Evolutionary conservation across 495 filamentous ascomycete species (phyloP).

Genomic region (Cercophora newfieldiana): DNA sequence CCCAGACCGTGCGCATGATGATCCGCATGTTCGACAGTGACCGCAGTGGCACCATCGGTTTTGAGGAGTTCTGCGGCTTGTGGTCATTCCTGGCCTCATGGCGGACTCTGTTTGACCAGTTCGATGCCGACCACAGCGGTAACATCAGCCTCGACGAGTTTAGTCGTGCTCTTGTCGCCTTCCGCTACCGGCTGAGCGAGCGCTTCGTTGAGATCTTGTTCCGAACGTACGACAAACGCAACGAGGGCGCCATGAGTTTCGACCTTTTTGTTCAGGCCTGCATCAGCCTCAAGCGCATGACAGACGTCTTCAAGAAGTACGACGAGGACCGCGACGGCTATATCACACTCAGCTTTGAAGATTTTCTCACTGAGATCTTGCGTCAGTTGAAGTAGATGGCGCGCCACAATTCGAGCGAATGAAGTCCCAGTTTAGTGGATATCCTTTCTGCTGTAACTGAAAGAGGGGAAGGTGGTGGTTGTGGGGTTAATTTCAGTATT

Average conservation of each 20-base stretch:
- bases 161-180: slow-evolving; percentile 85
- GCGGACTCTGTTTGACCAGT: slow-evolving; percentile 91
- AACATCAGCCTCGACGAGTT: slow-evolving; percentile 87
- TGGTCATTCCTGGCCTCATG: slow-evolving; percentile 95
- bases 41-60: slow-evolving; percentile 83
- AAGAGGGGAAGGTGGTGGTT: too few relatives aligned
- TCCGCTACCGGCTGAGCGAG: slow-evolving; percentile 86
- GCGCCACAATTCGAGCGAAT: neutral
- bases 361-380: slow-evolving; percentile 67
- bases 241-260: slow-evolving; percentile 77
- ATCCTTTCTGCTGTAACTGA: too few relatives aligned
- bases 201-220: slow-evolving; percentile 83
- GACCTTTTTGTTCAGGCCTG: slow-evolving; percentile 98
- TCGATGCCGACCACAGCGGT: slow-evolving; percentile 84
- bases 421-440: neutral
- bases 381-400: slow-evolving; percentile 46
- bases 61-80: slow-evolving; percentile 92
- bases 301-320: slow-evolving; percentile 98
- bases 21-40: slow-evolving; percentile 97
- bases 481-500: neutral
- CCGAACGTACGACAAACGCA: slow-evolving; percentile 59
- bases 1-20: slow-evolving; percentile 98
- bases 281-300: slow-evolving; percentile 96
- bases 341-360: slow-evolving; percentile 80
- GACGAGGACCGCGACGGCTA: slow-evolving; percentile 95